A percentile compares a stretch with the other conserved stretches of the same genome.
These are phyloP conservation scores for Globisporangium acanthophoron DNA, from an alignment of 352 stramenopile species.

Conservation along the genomic window DNA sequence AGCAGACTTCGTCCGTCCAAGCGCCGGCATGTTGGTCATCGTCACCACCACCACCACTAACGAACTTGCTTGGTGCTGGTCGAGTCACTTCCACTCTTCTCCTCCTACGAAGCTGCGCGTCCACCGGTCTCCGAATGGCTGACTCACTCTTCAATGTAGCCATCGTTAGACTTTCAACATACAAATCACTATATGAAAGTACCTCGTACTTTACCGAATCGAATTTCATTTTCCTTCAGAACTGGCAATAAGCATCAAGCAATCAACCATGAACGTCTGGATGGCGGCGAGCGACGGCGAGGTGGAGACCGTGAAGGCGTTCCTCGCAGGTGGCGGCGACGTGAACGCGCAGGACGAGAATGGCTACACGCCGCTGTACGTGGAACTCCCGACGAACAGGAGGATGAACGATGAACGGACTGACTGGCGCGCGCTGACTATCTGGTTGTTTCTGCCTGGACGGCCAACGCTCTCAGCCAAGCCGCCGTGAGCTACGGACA, in stretches of 20 bases:
- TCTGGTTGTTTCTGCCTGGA: neutral
- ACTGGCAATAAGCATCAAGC: neutral
- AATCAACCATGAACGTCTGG: conserved; percentile 44
- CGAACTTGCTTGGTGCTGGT: too few species aligned
- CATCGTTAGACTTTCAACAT: too few species aligned
- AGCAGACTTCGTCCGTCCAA: too few species aligned
- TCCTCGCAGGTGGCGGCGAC: conserved; percentile 37
- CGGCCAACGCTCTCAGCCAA: conserved; percentile 23
- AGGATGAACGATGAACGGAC: neutral
- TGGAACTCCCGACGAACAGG: neutral
- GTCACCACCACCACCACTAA: too few species aligned
- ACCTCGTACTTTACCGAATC: too few species aligned
- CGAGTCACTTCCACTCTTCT: too few species aligned
- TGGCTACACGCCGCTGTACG: conserved; percentile 64
- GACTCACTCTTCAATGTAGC: neutral
- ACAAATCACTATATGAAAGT: too few species aligned
- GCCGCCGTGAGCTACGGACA: conserved; percentile 68
- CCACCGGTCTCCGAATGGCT: conserved; percentile 43
- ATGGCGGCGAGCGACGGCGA: conserved; percentile 57
- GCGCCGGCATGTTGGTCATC: too few species aligned
- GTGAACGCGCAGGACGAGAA: conserved; percentile 57
- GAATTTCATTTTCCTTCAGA: too few species aligned
- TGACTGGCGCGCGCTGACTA: neutral
- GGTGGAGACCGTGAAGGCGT: conserved; percentile 40
- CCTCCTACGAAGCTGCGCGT: conserved; percentile 8